Conservation (phyloP, 179 eudicot species). For the Heliamphora pulchella region DNA sequence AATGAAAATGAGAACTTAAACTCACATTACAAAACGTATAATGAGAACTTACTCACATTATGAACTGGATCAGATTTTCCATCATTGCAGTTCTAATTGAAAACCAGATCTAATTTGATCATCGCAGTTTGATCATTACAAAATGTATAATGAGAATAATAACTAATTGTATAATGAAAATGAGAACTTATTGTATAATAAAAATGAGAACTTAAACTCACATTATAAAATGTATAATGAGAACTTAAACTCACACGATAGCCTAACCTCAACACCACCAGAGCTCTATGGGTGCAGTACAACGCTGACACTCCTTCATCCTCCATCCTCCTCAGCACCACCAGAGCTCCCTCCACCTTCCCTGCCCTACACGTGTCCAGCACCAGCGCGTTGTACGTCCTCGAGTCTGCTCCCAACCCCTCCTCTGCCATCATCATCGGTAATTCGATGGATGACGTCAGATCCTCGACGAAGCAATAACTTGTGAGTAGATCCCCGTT, state of each 20-base stretch:
- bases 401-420: conserved; percentile 40
- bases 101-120: too few species aligned
- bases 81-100: too few species aligned
- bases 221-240: too few species aligned
- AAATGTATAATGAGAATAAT: too few species aligned
- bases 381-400: conserved; percentile 63
- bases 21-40: too few species aligned
- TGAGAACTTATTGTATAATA: too few species aligned
- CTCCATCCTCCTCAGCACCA: conserved; percentile 35
- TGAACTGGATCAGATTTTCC: too few species aligned
- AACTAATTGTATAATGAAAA: too few species aligned
- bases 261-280: conserved; percentile 37
- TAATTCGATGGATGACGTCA: conserved; percentile 27
- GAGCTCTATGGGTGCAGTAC: conserved; percentile 33
- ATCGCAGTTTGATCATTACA: too few species aligned
- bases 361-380: conserved; percentile 60
- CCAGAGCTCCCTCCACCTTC: conserved; percentile 48
- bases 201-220: too few species aligned
- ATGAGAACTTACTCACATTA: too few species aligned
- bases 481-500: conserved; percentile 33
- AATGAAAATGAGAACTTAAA: too few species aligned
- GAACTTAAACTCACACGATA: conserved; percentile 17
- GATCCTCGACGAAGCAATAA: conserved; percentile 34
- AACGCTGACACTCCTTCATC: conserved; percentile 35
- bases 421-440: conserved; percentile 29